These are phyloP conservation scores for Trypanosoma boissoni DNA, from an alignment of 208 protist genomes.

Conservation along the genomic window DNA sequence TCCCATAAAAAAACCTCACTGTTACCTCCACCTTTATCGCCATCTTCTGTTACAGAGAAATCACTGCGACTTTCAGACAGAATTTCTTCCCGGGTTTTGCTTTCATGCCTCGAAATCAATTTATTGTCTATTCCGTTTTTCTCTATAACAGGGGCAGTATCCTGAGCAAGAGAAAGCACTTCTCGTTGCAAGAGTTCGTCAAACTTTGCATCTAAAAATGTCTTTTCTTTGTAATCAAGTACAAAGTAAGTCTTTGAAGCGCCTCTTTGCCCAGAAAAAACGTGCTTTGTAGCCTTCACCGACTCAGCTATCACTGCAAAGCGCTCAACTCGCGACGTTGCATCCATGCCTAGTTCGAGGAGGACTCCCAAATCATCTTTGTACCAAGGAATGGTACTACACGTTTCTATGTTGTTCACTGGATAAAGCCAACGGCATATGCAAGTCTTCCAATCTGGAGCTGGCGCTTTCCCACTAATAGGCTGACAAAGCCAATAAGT, in stretches of 20 bases:
- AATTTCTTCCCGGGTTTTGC: background rate
- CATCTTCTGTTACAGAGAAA: background rate
- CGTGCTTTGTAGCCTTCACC: constrained; percentile 49
- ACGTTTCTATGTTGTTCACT: constrained; percentile 46
- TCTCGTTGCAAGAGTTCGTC: constrained; percentile 55
- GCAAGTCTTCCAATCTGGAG: constrained; percentile 49
- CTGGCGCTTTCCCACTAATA: constrained; percentile 34
- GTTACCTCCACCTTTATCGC: constrained; percentile 29
- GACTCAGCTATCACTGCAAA: constrained; percentile 57
- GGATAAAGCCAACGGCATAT: constrained; percentile 78
- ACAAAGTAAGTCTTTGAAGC: constrained; percentile 46
- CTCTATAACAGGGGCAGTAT: background rate
- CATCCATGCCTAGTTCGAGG: constrained; percentile 49
- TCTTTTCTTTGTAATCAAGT: constrained; percentile 49
- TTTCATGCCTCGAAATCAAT: background rate
- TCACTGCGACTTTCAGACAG: background rate
- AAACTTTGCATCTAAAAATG: constrained; percentile 59
- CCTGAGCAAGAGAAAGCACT: constrained; percentile 12
- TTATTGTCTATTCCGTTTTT: background rate
- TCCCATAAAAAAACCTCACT: constrained; percentile 62
- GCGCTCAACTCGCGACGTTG: constrained; percentile 45
- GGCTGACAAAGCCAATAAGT: constrained; percentile 78
- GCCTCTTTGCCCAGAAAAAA: constrained; percentile 18
- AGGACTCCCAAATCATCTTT: constrained; percentile 27
- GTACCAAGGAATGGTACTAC: constrained; percentile 22